Conservation (phyloP, 202 grass and related monocot species). For the Sporobolus alterniflorus region DNA sequence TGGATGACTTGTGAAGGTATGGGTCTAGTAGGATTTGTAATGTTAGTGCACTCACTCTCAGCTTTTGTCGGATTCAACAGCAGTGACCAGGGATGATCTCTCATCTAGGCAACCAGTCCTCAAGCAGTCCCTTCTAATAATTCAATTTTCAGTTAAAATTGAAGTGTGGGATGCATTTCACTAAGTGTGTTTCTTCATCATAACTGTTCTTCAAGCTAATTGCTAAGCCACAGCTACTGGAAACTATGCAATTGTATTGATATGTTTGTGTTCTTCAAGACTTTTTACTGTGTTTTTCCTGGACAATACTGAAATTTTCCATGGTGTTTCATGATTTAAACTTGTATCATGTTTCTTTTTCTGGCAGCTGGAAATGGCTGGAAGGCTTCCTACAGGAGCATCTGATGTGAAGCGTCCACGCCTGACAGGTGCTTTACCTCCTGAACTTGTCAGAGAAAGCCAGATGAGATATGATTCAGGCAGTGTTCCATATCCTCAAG, state of each 20-base stretch:
- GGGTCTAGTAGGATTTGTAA: background rate
- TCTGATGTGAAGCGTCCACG: constrained; percentile 43
- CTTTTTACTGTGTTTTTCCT: no score
- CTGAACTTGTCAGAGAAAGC: constrained; percentile 44
- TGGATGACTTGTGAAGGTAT: background rate
- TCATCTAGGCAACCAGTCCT: background rate
- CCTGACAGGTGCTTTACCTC: background rate
- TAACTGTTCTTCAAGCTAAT: background rate
- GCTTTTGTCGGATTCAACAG: background rate
- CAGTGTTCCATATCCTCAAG: constrained; percentile 28
- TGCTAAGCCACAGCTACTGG: background rate
- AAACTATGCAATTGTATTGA: background rate
- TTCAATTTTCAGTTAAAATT: background rate
- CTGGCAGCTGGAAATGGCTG: constrained; percentile 83
- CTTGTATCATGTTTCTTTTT: background rate
- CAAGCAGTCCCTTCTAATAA: background rate
- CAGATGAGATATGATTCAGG: constrained; percentile 39
- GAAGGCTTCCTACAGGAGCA: constrained; percentile 64
- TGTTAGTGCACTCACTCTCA: background rate
- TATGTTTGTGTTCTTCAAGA: background rate
- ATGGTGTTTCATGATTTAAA: background rate
- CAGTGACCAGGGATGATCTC: background rate
- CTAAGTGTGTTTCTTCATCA: background rate
- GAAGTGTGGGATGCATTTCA: background rate
- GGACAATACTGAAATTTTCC: background rate